Conservation (phyloP, 129 eudicot genomes). For the Helianthus annuus region HanXRQr2.0-SUNRISE NC_035445.2:66937853-66938352, state of each 20-base stretch:
- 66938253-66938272: background rate
- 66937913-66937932: slow-evolving; percentile 56
- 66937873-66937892: slow-evolving; percentile 54
- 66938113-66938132: background rate
- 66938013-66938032: background rate
- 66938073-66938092: slow-evolving; percentile 51
- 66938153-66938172: background rate
- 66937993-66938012: slow-evolving; percentile 7
- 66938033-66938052: background rate
- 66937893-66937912: slow-evolving; percentile 91
- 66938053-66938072: slow-evolving; percentile 21
- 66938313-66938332: no score
- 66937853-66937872: slow-evolving; percentile 59
- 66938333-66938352: no score
- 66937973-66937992: slow-evolving; percentile 6
- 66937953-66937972: slow-evolving; percentile 30
- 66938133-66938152: background rate
- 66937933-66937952: slow-evolving; percentile 33
- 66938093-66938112: slow-evolving; percentile 35
- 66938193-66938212: slow-evolving; percentile 4
- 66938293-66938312: background rate
- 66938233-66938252: background rate
- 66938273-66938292: background rate
- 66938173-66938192: slow-evolving; percentile 2
- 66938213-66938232: background rate